Conservation (phyloP, 257 asterid genomes). For the Anisodus acutangulus region DNA sequence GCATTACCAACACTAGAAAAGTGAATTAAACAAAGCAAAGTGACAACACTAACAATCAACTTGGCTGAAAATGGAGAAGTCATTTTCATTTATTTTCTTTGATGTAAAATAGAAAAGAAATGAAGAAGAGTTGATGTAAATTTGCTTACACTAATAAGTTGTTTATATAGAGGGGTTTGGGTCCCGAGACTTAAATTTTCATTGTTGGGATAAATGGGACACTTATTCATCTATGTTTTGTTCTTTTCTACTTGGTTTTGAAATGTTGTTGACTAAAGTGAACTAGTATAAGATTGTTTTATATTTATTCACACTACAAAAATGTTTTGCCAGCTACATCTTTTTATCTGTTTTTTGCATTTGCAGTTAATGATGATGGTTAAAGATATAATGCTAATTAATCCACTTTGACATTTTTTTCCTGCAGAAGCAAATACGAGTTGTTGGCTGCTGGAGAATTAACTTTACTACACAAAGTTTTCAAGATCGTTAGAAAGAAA, state of each 20-base stretch:
- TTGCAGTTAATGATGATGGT: slow-evolving; percentile 22
- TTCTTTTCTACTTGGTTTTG: background rate
- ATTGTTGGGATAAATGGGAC: background rate
- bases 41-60: slow-evolving; percentile 1
- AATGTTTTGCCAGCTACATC: background rate
- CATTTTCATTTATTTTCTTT: background rate
- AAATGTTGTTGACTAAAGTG: background rate
- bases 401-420: background rate
- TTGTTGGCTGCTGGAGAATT: background rate
- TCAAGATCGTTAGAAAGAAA: background rate
- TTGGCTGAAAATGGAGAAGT: background rate
- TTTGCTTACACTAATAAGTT: background rate
- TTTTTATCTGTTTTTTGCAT: background rate
- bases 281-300: background rate
- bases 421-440: background rate
- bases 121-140: background rate
- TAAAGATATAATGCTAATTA: slow-evolving; percentile 19
- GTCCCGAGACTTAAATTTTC: background rate
- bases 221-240: background rate
- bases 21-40: slow-evolving; percentile 2
- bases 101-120: background rate
- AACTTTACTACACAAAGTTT: background rate
- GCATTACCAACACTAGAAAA: background rate
- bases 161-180: background rate
- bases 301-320: slow-evolving; percentile 20